Conservation (phyloP, 148 eudicot genomes). For the Fagopyrum esculentum region DNA sequence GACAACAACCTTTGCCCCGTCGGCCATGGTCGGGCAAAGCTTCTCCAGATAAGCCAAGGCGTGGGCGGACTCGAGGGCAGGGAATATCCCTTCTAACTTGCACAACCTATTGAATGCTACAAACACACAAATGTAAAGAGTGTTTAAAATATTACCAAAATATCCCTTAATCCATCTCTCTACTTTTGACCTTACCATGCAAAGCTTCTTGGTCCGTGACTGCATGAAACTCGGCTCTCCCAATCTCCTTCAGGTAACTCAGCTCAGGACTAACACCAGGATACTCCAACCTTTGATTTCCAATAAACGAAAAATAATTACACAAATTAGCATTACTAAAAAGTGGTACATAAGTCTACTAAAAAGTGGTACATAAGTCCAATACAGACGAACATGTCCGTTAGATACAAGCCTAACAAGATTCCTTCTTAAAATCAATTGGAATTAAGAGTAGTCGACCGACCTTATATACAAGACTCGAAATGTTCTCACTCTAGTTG, state of each 20-base stretch:
- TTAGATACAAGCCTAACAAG: too few relatives aligned
- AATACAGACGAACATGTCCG: too few relatives aligned
- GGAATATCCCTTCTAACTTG: conserved; percentile 69
- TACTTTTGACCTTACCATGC: conserved; percentile 33
- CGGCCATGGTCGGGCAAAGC: conserved; percentile 52
- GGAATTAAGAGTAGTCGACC: too few relatives aligned
- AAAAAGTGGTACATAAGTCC: too few relatives aligned
- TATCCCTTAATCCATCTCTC: not conserved
- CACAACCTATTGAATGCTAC: conserved; percentile 56
- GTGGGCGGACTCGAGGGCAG: conserved; percentile 74
- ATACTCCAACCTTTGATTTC: conserved; percentile 45
- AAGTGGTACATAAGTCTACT: too few relatives aligned
- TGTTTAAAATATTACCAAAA: not conserved
- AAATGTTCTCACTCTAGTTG: too few relatives aligned
- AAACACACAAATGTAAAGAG: conserved; percentile 10
- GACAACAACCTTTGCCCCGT: conserved; percentile 56
- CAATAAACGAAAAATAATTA: not conserved
- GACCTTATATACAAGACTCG: too few relatives aligned
- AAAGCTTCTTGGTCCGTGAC: conserved; percentile 72
- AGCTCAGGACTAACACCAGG: conserved; percentile 85
- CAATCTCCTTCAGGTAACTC: conserved; percentile 60
- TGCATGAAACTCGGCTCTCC: conserved; percentile 51
- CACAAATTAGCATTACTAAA: too few relatives aligned
- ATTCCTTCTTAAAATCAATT: too few relatives aligned
- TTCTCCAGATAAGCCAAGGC: conserved; percentile 60